Evolutionary conservation across 2,329 filamentous ascomycete species (phyloP), one percentile per base, ranked within the genome.

Genomic region (Fusarium sp.): DNA sequence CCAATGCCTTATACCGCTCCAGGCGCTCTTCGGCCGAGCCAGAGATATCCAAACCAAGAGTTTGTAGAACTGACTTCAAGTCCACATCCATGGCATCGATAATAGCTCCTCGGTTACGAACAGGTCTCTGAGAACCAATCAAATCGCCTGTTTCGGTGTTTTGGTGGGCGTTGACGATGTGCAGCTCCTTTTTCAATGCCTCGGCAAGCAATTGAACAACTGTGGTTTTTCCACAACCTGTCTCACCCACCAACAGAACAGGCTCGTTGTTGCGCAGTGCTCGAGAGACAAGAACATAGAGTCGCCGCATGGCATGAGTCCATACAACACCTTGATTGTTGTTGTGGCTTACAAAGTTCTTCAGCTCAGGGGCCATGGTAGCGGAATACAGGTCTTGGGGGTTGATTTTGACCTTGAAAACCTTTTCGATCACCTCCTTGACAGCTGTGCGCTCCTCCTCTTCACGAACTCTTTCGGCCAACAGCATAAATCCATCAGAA

Each of bases 131-230:
- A 5, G 96, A 96, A 69, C 96, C 96, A 71, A 99, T 98, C 13
- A 99, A 85, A 79, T 99, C 96, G 18, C 96, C 95, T 0, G 97
- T 98, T 79, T 99, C 97, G 1, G 96, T 94, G 71, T 99, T 99
- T 73, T 98, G 95, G 80, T 99, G 97, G 4, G 97, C 96, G 77
- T 99, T 99, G 75, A 99, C 91, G 72, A 95, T 96, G 72, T 94
- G 90, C 41, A 99, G 83, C 68, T 92, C 84, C 74, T 91, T 93
- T 18, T 85, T 84, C 67, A 93, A 86, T 6, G 93, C 91, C 75
- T 97, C 92, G 5, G 96, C 94, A 55, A 98, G 86, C 77, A 97
- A 87, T 78, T 99, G 96, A 72, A 93, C 97, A 9, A 99, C 92
- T 4, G 95, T 98, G 0, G 96, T 99, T 82, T 99, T 99, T 65